A percentile compares a stretch with the other conserved stretches of the same genome.
Conservation (phyloP, 106 monocot genomes). For the Acorus gramineus region DNA sequence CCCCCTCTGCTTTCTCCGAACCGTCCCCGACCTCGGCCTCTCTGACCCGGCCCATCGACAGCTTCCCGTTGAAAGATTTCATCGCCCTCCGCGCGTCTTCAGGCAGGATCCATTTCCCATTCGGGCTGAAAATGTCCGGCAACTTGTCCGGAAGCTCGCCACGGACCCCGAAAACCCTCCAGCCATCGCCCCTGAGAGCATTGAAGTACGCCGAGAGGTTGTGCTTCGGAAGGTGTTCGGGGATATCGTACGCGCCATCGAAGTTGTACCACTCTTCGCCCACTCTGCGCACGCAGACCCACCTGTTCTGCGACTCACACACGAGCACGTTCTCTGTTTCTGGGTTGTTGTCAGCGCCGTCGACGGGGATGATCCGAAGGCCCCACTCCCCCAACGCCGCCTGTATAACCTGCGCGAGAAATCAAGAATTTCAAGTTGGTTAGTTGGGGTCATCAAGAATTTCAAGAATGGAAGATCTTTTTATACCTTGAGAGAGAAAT, state of each 20-base stretch:
- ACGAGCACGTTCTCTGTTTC: conserved; percentile 83
- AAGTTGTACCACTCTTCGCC: conserved; percentile 96
- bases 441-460: not conserved
- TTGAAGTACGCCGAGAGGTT: conserved; percentile 88
- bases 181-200: conserved; percentile 64
- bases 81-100: conserved; percentile 80
- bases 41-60: too few species aligned
- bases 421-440: too few species aligned
- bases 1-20: too few species aligned
- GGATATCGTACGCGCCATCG: conserved; percentile 84
- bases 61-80: conserved; percentile 48
- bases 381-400: conserved; percentile 91
- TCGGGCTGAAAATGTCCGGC: conserved; percentile 47
- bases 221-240: conserved; percentile 84
- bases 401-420: conserved; percentile 49
- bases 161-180: conserved; percentile 89
- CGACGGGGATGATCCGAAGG: conserved; percentile 62
- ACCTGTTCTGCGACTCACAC: conserved; percentile 75
- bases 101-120: conserved; percentile 84
- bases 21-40: too few species aligned
- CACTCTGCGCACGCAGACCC: conserved; percentile 95
- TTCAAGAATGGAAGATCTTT: too few species aligned
- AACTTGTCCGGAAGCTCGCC: conserved; percentile 85
- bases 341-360: conserved; percentile 58
- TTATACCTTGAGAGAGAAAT: conserved; percentile 88